Conservation (phyloP, 2,329 filamentous ascomycete species). For the Dryadomyces quercus-mongolicae region DNA sequence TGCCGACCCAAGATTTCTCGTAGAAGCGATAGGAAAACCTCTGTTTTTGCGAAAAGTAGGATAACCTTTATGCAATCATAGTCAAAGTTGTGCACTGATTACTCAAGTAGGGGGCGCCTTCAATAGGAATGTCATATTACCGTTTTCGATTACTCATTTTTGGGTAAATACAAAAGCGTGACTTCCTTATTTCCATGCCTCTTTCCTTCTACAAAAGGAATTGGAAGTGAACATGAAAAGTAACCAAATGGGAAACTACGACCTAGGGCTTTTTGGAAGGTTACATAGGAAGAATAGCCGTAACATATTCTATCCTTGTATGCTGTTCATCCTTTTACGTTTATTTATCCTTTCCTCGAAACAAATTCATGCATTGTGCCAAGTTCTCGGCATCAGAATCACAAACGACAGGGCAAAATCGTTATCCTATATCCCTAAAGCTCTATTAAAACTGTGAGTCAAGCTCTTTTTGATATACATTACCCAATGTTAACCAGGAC, state of each 20-base stretch:
- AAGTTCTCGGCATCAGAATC: neutral
- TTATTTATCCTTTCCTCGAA: neutral
- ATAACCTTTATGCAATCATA: too few species aligned
- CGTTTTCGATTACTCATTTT: too few species aligned
- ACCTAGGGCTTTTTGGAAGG: neutral
- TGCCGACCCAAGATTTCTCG: too few species aligned
- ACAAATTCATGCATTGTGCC: neutral
- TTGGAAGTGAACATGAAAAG: slow-evolving; percentile 2
- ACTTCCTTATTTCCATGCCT: too few species aligned
- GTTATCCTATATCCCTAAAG: neutral
- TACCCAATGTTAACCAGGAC: neutral
- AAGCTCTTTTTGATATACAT: neutral
- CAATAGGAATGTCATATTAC: too few species aligned
- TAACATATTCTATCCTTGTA: neutral
- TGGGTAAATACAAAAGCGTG: too few species aligned
- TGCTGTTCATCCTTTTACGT: neutral
- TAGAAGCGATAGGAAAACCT: too few species aligned
- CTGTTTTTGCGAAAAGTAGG: too few species aligned
- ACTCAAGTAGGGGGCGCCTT: too few species aligned
- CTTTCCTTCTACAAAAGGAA: too few species aligned
- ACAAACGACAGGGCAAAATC: neutral
- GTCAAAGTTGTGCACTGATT: too few species aligned
- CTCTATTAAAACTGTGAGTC: neutral
- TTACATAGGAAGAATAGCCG: neutral
- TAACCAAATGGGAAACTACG: neutral